Evolutionary conservation across 2,329 filamentous ascomycete species (phyloP), one percentile per base, ranked within the genome.

Genomic region (Fusarium armeniacum): DNA sequence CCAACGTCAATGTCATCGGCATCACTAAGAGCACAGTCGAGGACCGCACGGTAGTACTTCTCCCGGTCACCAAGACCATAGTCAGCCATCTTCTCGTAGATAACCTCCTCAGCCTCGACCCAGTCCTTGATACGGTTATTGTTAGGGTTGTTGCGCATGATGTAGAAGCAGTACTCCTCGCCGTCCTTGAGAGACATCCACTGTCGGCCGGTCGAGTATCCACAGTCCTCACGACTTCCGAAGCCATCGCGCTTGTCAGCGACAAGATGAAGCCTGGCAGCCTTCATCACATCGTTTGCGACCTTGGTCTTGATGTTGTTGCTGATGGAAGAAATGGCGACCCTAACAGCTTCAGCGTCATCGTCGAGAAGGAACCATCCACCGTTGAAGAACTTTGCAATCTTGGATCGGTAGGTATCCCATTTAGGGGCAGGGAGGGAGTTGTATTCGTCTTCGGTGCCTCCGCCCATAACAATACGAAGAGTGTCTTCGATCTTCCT

Each of bases 271-370:
- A 66, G 58, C n/a, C 24, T 47, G 8, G 65, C 65, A 0, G 65
- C 62, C 24, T 56, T 59, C 67, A 70, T 70, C 22, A 69, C 56
- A 9, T 65, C 57, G 50, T 63, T 69, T 35, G 57, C 67, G 5
- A 69, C 65, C 50, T 70, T 70, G 11, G 57, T 62, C 53, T 66
- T 52, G n/a, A 69, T 45, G 2, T 64, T 69, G 38, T 69, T 70
- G 33, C 43, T 56, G 12, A 70, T 62, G 16, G 65, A 66, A 1
- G 36, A 35, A 22, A 70, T 65, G 15, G 62, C 54, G 3, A 66
- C 56, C 3, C 54, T 54, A 0, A 69, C 67, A 6, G 57, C 54
- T 30, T 58, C 67, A 1, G 57, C 57, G 5, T 70, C 67, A 30
- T 70, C 62, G 5, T 70, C 67, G 8, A 66, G 6, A 1, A 67